Percentiles rank a stretch among this genome's conserved stretches.
Evolutionary conservation across 495 filamentous ascomycete genomes (phyloP).

Genomic region (Penicillium atrosanguineum): DNA sequence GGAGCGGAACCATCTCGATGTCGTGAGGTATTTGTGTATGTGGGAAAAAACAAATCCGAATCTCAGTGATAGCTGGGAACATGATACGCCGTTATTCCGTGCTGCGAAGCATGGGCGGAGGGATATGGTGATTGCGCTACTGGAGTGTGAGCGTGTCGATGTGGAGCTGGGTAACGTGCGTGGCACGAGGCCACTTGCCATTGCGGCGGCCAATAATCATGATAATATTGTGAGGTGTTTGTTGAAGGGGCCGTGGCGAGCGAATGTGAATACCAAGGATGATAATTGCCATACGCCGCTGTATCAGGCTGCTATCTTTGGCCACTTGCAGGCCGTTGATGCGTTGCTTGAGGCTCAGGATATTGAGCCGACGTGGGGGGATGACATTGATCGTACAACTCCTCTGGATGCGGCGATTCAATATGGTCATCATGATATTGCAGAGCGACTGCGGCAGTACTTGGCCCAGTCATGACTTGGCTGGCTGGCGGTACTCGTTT

Average conservation of each 20-base stretch:
- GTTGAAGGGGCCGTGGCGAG: conserved; percentile 9
- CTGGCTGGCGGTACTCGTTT: background rate
- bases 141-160: conserved; percentile 15
- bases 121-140: conserved; percentile 15
- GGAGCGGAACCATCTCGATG: conserved; percentile 9
- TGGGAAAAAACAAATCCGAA: conserved; percentile 27
- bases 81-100: conserved; percentile 19
- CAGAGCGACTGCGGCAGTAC: background rate
- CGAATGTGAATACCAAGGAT: conserved; percentile 18
- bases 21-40: conserved; percentile 13
- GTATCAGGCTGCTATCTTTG: conserved; percentile 16
- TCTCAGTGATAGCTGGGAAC: conserved; percentile 19
- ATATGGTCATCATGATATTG: background rate
- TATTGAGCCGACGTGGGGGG: conserved; percentile 1
- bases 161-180: conserved; percentile 17
- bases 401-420: background rate
- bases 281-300: conserved; percentile 20
- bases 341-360: conserved; percentile 15
- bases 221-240: conserved; percentile 7
- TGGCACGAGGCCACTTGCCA: conserved; percentile 19
- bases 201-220: conserved; percentile 10
- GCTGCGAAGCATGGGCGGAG: conserved; percentile 14
- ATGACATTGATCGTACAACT: conserved; percentile 4
- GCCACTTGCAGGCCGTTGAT: conserved; percentile 15
- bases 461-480: background rate